A percentile compares a stretch with the other conserved stretches of the same genome.
These are phyloP conservation scores for Scopulariopsis brevicaulis DNA, from an alignment of 2,329 filamentous ascomycete genomes.

Conservation along the genomic window DNA sequence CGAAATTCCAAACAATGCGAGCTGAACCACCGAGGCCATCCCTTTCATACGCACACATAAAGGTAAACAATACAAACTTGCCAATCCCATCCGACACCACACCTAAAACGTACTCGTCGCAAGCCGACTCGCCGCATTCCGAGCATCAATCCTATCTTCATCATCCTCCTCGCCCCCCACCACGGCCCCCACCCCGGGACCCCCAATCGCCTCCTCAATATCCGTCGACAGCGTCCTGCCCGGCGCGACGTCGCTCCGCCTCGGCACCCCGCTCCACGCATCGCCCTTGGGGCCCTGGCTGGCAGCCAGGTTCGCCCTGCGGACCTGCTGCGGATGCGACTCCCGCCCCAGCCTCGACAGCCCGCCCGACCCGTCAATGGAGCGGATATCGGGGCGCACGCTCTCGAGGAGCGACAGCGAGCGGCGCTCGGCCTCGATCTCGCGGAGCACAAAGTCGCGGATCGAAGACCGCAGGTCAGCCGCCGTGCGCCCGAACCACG, in stretches of 20 bases:
- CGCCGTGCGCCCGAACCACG: slow-evolving; percentile 81
- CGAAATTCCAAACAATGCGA: not conserved
- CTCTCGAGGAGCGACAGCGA: slow-evolving; percentile 88
- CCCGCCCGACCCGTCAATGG: slow-evolving; percentile 84
- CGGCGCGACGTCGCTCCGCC: slow-evolving; percentile 57
- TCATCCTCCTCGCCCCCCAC: slow-evolving; percentile 62
- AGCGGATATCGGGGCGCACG: slow-evolving; percentile 82
- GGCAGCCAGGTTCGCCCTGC: slow-evolving; percentile 63
- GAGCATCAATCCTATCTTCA: slow-evolving; percentile 87
- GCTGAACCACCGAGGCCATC: not conserved
- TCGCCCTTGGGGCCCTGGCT: slow-evolving; percentile 97
- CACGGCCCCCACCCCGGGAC: slow-evolving; percentile 42
- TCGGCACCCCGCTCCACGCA: slow-evolving; percentile 89
- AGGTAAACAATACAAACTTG: not conserved
- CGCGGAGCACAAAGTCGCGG: slow-evolving; percentile 82
- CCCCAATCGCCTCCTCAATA: slow-evolving; percentile 29
- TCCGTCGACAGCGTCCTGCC: slow-evolving; percentile 61
- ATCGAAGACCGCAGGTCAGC: slow-evolving; percentile 75
- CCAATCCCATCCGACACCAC: not conserved
- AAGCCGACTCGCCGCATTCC: slow-evolving; percentile 87
- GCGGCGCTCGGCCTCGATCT: slow-evolving; percentile 91
- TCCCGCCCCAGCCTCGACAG: slow-evolving; percentile 84
- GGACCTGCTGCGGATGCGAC: slow-evolving; percentile 60
- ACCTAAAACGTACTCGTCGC: slow-evolving; percentile 82
- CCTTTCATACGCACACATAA: not conserved